Base-by-base conservation (phyloP, 768 basidiomycete genomes). In the Lactifluus pinguis region DNA sequence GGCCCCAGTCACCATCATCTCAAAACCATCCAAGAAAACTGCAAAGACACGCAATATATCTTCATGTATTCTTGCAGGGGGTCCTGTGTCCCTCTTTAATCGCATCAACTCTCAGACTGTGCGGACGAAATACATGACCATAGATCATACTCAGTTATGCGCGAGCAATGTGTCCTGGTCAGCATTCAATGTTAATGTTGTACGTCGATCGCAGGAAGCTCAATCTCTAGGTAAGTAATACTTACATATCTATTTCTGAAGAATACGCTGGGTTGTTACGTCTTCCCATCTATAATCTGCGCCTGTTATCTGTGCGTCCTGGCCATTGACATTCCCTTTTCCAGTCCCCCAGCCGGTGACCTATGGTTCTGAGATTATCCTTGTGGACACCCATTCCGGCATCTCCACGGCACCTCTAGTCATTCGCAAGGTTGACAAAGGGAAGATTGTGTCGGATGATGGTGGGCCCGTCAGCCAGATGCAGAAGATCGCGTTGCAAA, bases 41-140 rank as follows among this genome's bases (percentile, higher is more conserved):
- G 91, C 91, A 60, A 95, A 95, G 77, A 93, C 93, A 68, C 87
- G 93, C 76, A 87, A 90, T 76, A 88, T 89, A 70, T 87, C 86
- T 48, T 92, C 86, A 21, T 95, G 92, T 76, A 92, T 97, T 72
- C 80, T 92, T 57, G 87, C 87, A 32, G 88, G 89, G 51, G 89
- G 91, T 21, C 88, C 92, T 39, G 90, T 98, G 53, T 91, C 92
- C 55, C 81, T 98, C 50, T 95, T 94, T 80, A 93, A 94, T 72
- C 87, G 94, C 69, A 92, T 98, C 80, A 94, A 95, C 74, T 91
- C 90, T 14, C 94, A 98, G 75, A 93, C 94, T 42, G 93, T 95
- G 61, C 87, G 94, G 70, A 97, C 94, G 59, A 95, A 95, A 77
- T 98, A 95, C 73, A 93, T 98, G 90, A 91, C 89, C 57, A 86